These are phyloP conservation scores for Cenchrus americanus DNA, from an alignment of 176 grass and related monocot species.

Conservation along the genomic window DNA sequence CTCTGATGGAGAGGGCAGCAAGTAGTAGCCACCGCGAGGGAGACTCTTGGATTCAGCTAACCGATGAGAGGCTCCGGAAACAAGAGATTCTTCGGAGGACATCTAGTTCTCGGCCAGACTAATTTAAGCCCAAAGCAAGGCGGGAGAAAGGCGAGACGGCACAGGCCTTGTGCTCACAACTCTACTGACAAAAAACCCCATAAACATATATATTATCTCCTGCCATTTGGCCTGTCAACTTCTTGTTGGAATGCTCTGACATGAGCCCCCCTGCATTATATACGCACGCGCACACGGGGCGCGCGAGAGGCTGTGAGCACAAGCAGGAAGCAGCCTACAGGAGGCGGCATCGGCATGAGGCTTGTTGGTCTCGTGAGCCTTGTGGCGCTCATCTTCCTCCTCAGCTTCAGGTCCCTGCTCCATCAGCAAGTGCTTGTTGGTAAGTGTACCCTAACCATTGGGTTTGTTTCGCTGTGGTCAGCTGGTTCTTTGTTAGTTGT, in stretches of 20 bases:
- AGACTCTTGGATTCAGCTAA: constrained; percentile 39
- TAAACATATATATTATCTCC: constrained; percentile 18
- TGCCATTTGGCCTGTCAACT: constrained; percentile 51
- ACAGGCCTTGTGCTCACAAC: constrained; percentile 42
- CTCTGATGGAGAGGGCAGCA: constrained; percentile 9
- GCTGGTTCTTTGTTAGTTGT: neutral
- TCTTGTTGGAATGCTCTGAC: constrained; percentile 40
- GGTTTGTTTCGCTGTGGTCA: neutral
- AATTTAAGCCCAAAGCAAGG: constrained; percentile 25
- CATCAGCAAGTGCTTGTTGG: constrained; percentile 63
- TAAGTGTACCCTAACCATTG: constrained; percentile 37
- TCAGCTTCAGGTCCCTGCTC: constrained; percentile 62
- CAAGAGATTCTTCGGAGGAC: constrained; percentile 68
- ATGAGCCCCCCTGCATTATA: constrained; percentile 27
- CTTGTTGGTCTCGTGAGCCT: constrained; percentile 49
- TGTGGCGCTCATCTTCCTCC: constrained; percentile 55
- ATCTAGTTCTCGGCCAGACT: constrained; percentile 53
- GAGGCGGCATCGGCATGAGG: constrained; percentile 42
- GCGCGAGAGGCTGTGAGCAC: neutral
- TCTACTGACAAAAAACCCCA: neutral
- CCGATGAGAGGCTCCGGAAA: constrained; percentile 55
- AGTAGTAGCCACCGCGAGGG: constrained; percentile 1
- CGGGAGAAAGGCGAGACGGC: constrained; percentile 39
- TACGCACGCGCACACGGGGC: neutral
- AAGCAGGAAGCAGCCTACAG: neutral